Conservation (phyloP, 2,329 filamentous ascomycete genomes). For the Graphium sp. region DNA sequence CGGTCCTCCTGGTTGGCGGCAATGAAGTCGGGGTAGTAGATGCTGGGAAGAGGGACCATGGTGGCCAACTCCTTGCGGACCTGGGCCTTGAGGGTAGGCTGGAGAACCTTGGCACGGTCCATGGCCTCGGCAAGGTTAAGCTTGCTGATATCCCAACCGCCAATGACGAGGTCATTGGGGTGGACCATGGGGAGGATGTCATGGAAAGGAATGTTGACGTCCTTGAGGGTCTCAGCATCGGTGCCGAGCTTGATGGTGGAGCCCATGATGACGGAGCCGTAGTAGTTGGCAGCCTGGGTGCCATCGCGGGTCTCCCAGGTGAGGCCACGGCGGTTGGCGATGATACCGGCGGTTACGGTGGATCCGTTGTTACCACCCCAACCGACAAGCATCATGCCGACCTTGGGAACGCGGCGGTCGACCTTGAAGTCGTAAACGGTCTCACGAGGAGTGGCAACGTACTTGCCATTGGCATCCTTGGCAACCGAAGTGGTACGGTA, state of each 20-base stretch:
- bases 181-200: constrained; percentile 91
- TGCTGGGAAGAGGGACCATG: constrained; percentile 79
- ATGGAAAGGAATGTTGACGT: constrained; percentile 94
- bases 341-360: constrained; percentile 90
- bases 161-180: constrained; percentile 86
- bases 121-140: constrained; percentile 82
- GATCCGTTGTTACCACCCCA: constrained; percentile 98
- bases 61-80: constrained; percentile 85
- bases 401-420: constrained; percentile 80
- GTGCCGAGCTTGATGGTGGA: constrained; percentile 95
- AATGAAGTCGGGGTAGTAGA: constrained; percentile 99
- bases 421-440: constrained; percentile 96
- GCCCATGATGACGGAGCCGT: constrained; percentile 91
- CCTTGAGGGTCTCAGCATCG: constrained; percentile 65
- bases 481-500: constrained; percentile 86
- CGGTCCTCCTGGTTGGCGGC: constrained; percentile 95
- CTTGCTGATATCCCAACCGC: constrained; percentile 93
- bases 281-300: constrained; percentile 79
- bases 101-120: constrained; percentile 89
- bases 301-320: constrained; percentile 92
- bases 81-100: constrained; percentile 80
- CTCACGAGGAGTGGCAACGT: constrained; percentile 72
- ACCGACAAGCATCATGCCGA: constrained; percentile 93
- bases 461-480: constrained; percentile 54
- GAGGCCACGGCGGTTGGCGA: constrained; percentile 79